Percentiles rank a stretch among this genome's conserved stretches.
phyloP scores from a whole-genome alignment of 2,329 filamentous ascomycete species.

The Coniochaeta sp. region DNA sequence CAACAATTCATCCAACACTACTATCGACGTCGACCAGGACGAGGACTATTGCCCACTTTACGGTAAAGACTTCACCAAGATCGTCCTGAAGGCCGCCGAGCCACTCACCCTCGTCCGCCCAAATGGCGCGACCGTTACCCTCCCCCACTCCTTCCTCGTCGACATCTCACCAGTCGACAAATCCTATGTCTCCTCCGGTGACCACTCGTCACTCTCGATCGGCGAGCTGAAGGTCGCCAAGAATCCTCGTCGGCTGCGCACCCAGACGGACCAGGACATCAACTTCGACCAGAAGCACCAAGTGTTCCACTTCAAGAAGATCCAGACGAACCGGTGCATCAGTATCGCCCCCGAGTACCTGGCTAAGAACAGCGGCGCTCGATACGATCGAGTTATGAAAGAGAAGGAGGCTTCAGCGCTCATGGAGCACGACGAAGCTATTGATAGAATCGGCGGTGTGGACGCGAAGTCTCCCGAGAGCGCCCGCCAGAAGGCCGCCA shows the following conservation, averaged over 20 bases:
- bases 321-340: not conserved
- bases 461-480: not conserved
- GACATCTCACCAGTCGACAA: slow-evolving; percentile 6
- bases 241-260: slow-evolving; percentile 1
- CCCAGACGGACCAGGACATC: slow-evolving; percentile 1
- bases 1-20: not conserved
- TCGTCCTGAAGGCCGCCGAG: not conserved
- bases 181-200: slow-evolving; percentile 3
- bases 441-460: slow-evolving; percentile 2
- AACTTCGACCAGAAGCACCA: slow-evolving; percentile 1
- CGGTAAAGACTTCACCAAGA: slow-evolving; percentile 2
- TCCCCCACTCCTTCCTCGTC: slow-evolving; percentile 7
- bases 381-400: slow-evolving; percentile 2
- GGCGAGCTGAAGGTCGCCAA: slow-evolving; percentile 4
- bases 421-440: slow-evolving; percentile 1
- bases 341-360: slow-evolving; percentile 1
- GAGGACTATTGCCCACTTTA: not conserved
- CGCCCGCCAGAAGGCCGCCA: not conserved
- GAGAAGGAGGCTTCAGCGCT: slow-evolving; percentile 3
- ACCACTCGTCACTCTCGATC: not conserved
- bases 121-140: slow-evolving; percentile 7
- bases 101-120: not conserved
- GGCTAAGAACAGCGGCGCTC: not conserved
- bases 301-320: not conserved
- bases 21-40: not conserved